Evolutionary conservation across 2,329 filamentous ascomycete genomes (phyloP), one percentile per base, ranked within the genome.

Genomic region (Hymenoscyphus infarciens): DNA sequence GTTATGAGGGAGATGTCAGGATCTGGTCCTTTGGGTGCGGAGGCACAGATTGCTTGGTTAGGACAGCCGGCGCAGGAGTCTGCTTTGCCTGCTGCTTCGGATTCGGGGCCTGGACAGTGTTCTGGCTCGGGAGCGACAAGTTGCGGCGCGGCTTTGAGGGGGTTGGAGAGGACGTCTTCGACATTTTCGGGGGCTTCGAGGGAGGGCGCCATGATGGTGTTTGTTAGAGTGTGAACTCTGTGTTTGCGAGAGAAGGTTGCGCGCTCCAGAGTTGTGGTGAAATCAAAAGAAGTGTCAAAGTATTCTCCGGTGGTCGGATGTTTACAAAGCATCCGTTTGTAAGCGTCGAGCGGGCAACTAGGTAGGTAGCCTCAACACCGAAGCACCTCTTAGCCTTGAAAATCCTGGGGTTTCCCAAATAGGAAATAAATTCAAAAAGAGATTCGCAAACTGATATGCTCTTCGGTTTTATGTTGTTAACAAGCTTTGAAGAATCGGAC

Each of bases 71-170:
- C 91, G 80, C 95, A 99, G 53, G 92, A 92, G 77, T 97, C 93
- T 59, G 85, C 85, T 64, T 81, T 82, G 66, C 87, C 87, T 61
- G 87, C 87, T 68, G 84, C 78, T 68, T 91, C 82, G 15, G 89
- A 92, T 73, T 94, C 90, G 3, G 91, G 95, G 0, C 95, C 95
- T 2, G 94, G 94, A 73, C 95, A 99, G 80, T 98, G 93, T 77
- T 98, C 92, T 79, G 94, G 94, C 74, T 98, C 93, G 49, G 95
- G 94, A 22, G 95, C 95, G 67, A 98, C 90, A 60, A 99, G 89
- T 67, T 91, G 83, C 1, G 94, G 92, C 59, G 90, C 88, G 61
- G 85, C 81, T 76, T 92, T 92, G 62, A 93, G 81, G 7, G 91
- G 89, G 73, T 91, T 88, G 69, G 86, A 80, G 69, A 96, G 80